A percentile compares a stretch with the other conserved stretches of the same genome.
These are phyloP conservation scores for Metschnikowia chrysomelidarum DNA, from an alignment of 805 yeast species.

Conservation along the genomic window DNA sequence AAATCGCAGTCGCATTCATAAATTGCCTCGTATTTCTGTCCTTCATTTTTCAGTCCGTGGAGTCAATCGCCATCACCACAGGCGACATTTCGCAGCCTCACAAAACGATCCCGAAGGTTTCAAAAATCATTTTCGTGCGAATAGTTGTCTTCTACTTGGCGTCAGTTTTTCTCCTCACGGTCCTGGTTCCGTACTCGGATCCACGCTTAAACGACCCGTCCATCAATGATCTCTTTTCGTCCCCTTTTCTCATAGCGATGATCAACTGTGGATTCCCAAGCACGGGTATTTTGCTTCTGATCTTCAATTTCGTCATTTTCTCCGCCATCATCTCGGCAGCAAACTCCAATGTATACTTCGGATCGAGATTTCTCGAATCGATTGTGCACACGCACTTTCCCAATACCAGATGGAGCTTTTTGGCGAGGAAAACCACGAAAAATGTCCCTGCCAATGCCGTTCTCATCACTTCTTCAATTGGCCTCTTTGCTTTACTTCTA, in stretches of 20 bases:
- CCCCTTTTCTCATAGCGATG: conserved; percentile 26
- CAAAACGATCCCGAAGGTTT: conserved; percentile 14
- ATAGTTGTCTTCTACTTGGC: conserved; percentile 18
- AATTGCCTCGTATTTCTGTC: conserved; percentile 17
- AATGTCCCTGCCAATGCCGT: conserved; percentile 22
- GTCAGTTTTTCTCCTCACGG: conserved; percentile 18
- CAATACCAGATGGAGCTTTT: conserved; percentile 1
- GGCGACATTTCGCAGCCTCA: conserved; percentile 18
- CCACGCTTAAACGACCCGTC: conserved; percentile 10
- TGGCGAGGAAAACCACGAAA: conserved; percentile 10
- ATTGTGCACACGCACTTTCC: conserved; percentile 14
- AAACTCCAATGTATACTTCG: conserved; percentile 29
- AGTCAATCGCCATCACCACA: conserved; percentile 19
- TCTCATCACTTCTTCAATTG: conserved; percentile 20
- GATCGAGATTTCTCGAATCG: conserved; percentile 23
- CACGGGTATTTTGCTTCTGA: conserved; percentile 13
- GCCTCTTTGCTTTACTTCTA: conserved; percentile 21
- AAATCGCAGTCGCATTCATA: conserved; percentile 6
- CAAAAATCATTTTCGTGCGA: conserved; percentile 16
- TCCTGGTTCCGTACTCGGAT: conserved; percentile 15
- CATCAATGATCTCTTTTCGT: conserved; percentile 17
- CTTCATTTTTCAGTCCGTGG: conserved; percentile 21
- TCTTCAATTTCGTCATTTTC: conserved; percentile 23
- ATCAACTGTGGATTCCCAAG: conserved; percentile 16
- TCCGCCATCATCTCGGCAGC: conserved; percentile 27